Conservation (phyloP, 176 grass and related monocot genomes). For the Triticum urartu region DNA sequence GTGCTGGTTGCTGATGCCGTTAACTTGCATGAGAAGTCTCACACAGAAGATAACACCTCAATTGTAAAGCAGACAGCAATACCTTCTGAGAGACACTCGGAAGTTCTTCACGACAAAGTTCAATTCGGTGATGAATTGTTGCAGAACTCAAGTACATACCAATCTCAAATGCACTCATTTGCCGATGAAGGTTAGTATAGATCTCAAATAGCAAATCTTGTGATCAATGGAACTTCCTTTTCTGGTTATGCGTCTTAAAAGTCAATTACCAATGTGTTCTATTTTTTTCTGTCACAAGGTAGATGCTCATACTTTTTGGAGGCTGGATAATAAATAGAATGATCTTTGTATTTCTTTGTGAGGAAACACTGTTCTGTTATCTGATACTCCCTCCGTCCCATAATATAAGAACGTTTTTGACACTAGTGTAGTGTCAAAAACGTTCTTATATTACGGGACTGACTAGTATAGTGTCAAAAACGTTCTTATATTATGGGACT, state of each 20-base stretch:
- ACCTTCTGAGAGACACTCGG: conserved; percentile 47
- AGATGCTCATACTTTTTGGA: not conserved
- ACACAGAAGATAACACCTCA: conserved; percentile 41
- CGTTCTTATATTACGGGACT: too few species aligned
- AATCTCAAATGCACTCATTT: conserved; percentile 62
- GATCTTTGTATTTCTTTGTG: not conserved
- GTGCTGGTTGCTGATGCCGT: conserved; percentile 38
- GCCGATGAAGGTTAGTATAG: conserved; percentile 58
- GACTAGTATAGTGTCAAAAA: too few species aligned
- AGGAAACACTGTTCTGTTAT: not conserved
- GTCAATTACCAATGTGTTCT: not conserved
- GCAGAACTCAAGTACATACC: conserved; percentile 45
- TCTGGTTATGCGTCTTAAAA: conserved; percentile 4
- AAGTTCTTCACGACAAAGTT: conserved; percentile 48
- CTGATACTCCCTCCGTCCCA: not conserved
- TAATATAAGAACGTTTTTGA: too few species aligned
- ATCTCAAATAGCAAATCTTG: conserved; percentile 3
- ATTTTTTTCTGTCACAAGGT: not conserved
- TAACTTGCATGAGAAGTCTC: conserved; percentile 38
- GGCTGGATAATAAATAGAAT: not conserved
- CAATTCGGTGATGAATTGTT: conserved; percentile 52
- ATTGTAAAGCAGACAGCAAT: conserved; percentile 24
- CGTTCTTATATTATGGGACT: too few species aligned
- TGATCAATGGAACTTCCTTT: not conserved
- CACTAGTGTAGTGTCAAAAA: too few species aligned